Base-by-base conservation (phyloP, 1,284 basidiomycete genomes). In the Pseudozyma hubeiensis region DNA sequence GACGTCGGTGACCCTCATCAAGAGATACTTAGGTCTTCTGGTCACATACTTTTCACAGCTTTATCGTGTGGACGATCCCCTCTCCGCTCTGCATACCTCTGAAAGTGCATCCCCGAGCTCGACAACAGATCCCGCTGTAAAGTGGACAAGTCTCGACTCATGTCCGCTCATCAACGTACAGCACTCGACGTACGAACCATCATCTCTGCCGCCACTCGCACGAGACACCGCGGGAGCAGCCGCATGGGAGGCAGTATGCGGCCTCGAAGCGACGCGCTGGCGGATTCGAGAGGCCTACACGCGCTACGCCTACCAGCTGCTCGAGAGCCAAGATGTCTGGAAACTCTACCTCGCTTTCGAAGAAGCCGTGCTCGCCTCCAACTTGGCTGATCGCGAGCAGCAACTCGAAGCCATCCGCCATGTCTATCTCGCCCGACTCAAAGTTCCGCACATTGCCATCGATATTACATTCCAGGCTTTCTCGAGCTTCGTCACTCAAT, bases 301-400 rank as follows among this genome's bases (percentile, higher is more conserved):
- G n/a, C 60, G 64, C 1, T 71, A 64, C 50, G 73, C 73, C 4
- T 70, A 63, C 35, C 64, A 64, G 24, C 24, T 79, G 40, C 55
- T 50, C 14, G 66, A 80, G 56, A 78, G 74, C 29, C 69, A 75
- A 11, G 35, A 53, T 8, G 53, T 81, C 4, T 83, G 80, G 80
- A 52, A 53, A n/a, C 47, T 71, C 49, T 79, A 75, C 30, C 57
- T 76, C 8, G 63, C 49, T 13, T 82, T 81, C 40, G 81, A 83
- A 49, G 45, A 57, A 11, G 47, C 55, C 0, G 44, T 75, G 1
- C 53, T 68, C 11, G 30, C 44, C 10, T 73, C 60, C 2, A 11
- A 48, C 3, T 49, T 39, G 5, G 48, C 75, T 5, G 43, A 60
- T 11, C 44, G 43, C 0, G 58, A 74, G 8, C 44, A 65, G n/a